Conservation (phyloP, 2,329 filamentous ascomycete genomes). For the Aspergillus viridinutans region DNA sequence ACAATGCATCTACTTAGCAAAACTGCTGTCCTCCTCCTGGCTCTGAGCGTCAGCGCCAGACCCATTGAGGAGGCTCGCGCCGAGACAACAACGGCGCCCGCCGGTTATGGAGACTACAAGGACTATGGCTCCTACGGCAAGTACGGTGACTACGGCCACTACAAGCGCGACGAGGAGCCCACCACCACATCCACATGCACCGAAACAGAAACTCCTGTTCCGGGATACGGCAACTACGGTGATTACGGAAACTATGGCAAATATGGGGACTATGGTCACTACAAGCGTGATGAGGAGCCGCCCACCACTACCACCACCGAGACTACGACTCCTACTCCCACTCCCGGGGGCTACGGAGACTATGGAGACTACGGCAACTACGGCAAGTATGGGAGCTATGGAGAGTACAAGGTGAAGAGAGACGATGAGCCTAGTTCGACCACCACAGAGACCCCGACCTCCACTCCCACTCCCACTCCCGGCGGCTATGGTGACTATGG, state of each 20-base stretch:
- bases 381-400: slow-evolving; percentile 12
- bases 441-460: neutral
- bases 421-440: neutral
- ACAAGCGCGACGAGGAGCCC: neutral
- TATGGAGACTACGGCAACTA: slow-evolving; percentile 13
- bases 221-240: slow-evolving; percentile 1
- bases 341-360: neutral
- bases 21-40: neutral
- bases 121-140: neutral
- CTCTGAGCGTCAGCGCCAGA: neutral
- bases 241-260: slow-evolving; percentile 5
- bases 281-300: neutral
- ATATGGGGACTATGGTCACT: slow-evolving; percentile 9
- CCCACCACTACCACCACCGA: neutral
- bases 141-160: slow-evolving; percentile 2
- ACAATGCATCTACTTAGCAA: neutral
- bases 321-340: neutral
- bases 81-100: neutral
- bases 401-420: slow-evolving; percentile 2
- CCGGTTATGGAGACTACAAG: neutral
- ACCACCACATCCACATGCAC: neutral
- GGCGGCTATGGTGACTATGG: slow-evolving; percentile 1
- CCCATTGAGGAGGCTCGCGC: neutral
- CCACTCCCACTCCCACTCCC: neutral
- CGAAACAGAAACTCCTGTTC: slow-evolving; percentile 1